A percentile compares a stretch with the other conserved stretches of the same genome.
Evolutionary conservation across 23 red algal species (phyloP).

Genomic region (Gracilariopsis chorda): DNA sequence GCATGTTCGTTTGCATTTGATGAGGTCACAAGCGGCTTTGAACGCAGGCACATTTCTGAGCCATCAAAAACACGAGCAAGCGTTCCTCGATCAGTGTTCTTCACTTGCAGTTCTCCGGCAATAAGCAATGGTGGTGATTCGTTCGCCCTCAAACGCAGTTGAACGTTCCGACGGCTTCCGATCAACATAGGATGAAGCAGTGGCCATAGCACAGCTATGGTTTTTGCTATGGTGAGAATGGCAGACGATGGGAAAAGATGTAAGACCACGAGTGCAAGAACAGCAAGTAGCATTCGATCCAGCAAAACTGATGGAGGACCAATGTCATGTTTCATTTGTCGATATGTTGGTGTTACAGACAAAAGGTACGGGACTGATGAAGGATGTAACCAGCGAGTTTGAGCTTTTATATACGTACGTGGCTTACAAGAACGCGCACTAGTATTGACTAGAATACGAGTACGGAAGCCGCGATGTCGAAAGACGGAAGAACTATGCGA

Average conservation of each 20-base stretch:
- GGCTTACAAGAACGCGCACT: too few species aligned
- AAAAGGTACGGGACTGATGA: background rate
- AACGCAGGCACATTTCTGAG: background rate
- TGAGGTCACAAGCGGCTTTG: background rate
- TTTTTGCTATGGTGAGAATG: background rate
- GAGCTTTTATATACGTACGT: background rate
- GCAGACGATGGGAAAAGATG: background rate
- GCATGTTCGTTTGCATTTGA: background rate
- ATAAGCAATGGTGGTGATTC: background rate
- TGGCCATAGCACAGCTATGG: background rate
- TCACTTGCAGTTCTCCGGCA: background rate
- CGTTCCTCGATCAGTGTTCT: background rate
- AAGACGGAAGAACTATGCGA: too few species aligned
- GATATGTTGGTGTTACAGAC: background rate
- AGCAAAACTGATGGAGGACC: background rate
- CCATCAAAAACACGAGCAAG: background rate
- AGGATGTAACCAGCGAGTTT: background rate
- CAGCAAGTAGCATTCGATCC: background rate
- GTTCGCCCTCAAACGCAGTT: background rate
- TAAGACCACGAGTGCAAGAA: background rate
- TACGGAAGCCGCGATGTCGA: too few species aligned
- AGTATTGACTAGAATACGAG: too few species aligned
- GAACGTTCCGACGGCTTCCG: background rate
- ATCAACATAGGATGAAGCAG: background rate
- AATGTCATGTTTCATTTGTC: background rate